Percentiles rank a stretch among this genome's conserved stretches.
Conservation (phyloP, 257 asterid genomes). For the Primulina tabacum region DNA sequence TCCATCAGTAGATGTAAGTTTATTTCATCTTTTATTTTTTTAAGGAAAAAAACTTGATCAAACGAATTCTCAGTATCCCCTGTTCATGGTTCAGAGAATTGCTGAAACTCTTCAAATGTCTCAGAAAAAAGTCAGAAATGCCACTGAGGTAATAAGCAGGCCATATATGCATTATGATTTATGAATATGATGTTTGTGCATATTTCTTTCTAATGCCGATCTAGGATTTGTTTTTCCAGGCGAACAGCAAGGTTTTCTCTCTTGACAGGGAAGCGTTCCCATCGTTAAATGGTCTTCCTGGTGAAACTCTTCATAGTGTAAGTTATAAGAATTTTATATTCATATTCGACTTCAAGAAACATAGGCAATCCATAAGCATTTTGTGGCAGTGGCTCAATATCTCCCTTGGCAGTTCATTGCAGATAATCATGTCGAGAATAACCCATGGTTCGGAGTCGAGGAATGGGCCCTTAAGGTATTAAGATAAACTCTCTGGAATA, state of each 20-base stretch:
- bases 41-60: background rate
- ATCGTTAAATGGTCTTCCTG: slow-evolving; percentile 83
- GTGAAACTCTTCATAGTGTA: slow-evolving; percentile 84
- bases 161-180: background rate
- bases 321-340: slow-evolving; percentile 26
- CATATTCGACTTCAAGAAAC: slow-evolving; percentile 5
- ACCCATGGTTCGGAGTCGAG: slow-evolving; percentile 83
- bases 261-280: slow-evolving; percentile 93
- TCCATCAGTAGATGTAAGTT: slow-evolving; percentile 79
- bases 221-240: slow-evolving; percentile 44
- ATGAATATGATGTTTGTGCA: background rate
- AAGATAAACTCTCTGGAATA: background rate
- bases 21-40: background rate
- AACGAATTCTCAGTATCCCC: slow-evolving; percentile 13
- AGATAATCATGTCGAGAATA: slow-evolving; percentile 68
- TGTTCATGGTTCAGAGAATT: slow-evolving; percentile 58
- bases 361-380: background rate
- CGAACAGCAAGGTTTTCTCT: slow-evolving; percentile 76
- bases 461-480: slow-evolving; percentile 87
- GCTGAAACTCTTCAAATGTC: slow-evolving; percentile 88
- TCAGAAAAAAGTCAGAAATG: slow-evolving; percentile 86
- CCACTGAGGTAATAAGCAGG: slow-evolving; percentile 72
- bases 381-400: slow-evolving; percentile 15
- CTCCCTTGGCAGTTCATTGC: slow-evolving; percentile 65
- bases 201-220: slow-evolving; percentile 1